phyloP scores from a whole-genome alignment of 108 stramenopile genomes.

The Stephanodiscus minutulus region DNA sequence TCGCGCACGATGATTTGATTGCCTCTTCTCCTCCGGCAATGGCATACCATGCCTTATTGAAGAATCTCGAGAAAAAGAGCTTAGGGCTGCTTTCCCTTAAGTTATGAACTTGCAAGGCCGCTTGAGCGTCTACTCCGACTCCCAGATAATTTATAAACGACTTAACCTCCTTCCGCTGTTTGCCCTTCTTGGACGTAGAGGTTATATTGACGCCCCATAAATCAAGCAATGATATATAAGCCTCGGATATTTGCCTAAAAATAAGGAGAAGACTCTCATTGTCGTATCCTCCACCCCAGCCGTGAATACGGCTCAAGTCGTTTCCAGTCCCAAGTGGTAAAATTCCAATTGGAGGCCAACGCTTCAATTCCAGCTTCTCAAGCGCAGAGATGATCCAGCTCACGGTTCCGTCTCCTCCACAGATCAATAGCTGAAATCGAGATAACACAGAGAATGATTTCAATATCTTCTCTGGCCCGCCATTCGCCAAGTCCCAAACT shows the following conservation, averaged over 20 bases:
- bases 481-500: slow-evolving; percentile 87
- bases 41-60: slow-evolving; percentile 92
- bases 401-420: slow-evolving; percentile 94
- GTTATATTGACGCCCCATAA: slow-evolving; percentile 77
- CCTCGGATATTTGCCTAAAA: slow-evolving; percentile 76
- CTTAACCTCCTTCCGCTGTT: slow-evolving; percentile 56
- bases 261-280: slow-evolving; percentile 78
- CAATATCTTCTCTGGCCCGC: slow-evolving; percentile 80
- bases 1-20: slow-evolving; percentile 69
- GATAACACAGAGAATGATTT: slow-evolving; percentile 71
- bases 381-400: slow-evolving; percentile 89
- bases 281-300: slow-evolving; percentile 90
- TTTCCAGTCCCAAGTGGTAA: slow-evolving; percentile 92
- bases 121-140: slow-evolving; percentile 90
- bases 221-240: slow-evolving; percentile 79
- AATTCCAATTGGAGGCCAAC: slow-evolving; percentile 90
- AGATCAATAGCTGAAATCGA: slow-evolving; percentile 77
- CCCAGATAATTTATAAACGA: slow-evolving; percentile 89
- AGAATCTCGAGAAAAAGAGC: slow-evolving; percentile 83
- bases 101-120: slow-evolving; percentile 84
- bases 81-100: slow-evolving; percentile 76
- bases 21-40: slow-evolving; percentile 88
- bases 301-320: slow-evolving; percentile 67
- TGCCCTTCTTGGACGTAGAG: slow-evolving; percentile 56
- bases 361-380: slow-evolving; percentile 74